Evolutionary conservation across 768 basidiomycete genomes (phyloP).

Genomic region (Mycena amicta): DNA sequence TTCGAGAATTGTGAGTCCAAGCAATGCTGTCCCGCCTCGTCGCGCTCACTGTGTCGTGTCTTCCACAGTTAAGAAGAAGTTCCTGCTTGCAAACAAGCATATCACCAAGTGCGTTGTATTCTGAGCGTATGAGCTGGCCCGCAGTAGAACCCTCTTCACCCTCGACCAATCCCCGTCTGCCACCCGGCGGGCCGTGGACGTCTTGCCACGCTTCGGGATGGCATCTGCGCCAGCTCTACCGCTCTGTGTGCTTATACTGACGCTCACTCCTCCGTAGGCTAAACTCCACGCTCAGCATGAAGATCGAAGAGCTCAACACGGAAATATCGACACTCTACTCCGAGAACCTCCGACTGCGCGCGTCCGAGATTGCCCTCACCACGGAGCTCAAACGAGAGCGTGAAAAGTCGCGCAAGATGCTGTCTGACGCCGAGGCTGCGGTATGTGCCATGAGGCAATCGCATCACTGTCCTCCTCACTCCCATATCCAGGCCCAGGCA

Average conservation of each 20-base stretch:
- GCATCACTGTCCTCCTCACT: conserved; percentile 18
- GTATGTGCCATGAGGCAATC: conserved; percentile 44
- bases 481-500: conserved; percentile 47
- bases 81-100: conserved; percentile 87
- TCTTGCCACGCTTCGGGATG: conserved; percentile 4
- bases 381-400: conserved; percentile 80
- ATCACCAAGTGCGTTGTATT: conserved; percentile 73
- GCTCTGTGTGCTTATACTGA: neutral
- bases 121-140: conserved; percentile 2
- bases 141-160: neutral
- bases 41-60: conserved; percentile 34
- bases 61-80: conserved; percentile 85
- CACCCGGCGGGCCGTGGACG: neutral
- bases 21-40: conserved; percentile 35
- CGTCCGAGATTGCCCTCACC: conserved; percentile 76
- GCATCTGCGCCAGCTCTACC: neutral
- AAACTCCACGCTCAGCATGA: conserved; percentile 82
- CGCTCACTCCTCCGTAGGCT: conserved; percentile 47
- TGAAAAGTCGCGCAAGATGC: conserved; percentile 71
- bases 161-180: neutral
- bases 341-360: conserved; percentile 80
- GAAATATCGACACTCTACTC: conserved; percentile 82
- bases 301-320: conserved; percentile 81
- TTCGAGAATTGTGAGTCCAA: conserved; percentile 86
- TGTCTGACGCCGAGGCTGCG: conserved; percentile 74